Evolutionary conservation across 768 basidiomycete genomes (phyloP).

Genomic region (Rhodotorula toruloides): DNA sequence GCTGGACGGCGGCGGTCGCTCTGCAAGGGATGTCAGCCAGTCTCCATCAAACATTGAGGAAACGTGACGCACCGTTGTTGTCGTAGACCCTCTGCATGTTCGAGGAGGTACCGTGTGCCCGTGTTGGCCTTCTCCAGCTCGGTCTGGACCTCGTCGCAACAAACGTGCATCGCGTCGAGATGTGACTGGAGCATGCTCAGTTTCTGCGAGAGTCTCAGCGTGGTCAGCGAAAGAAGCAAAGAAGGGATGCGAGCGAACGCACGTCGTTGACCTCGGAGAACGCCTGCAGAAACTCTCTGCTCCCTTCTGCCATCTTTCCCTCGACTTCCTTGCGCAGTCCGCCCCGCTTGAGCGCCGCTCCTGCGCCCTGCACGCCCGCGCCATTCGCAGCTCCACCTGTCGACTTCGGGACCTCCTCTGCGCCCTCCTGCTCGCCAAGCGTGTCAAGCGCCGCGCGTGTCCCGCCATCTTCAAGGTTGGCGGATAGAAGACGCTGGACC

Average conservation of each 20-base stretch:
- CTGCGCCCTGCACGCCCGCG: no score
- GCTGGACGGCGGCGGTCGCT: slow-evolving; percentile 20
- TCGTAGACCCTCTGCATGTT: slow-evolving; percentile 46
- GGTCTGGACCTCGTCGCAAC: slow-evolving; percentile 39
- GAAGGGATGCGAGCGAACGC: slow-evolving; percentile 43
- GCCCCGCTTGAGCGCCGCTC: slow-evolving; percentile 68
- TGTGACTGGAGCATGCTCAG: slow-evolving; percentile 71
- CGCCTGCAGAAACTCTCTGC: slow-evolving; percentile 71
- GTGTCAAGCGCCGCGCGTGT: slow-evolving; percentile 40
- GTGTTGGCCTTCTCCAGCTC: slow-evolving; percentile 39
- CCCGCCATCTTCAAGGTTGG: slow-evolving; percentile 37
- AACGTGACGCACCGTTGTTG: slow-evolving; percentile 44
- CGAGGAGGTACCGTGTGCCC: slow-evolving; percentile 41
- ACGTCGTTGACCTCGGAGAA: slow-evolving; percentile 88
- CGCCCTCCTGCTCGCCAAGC: slow-evolving; percentile 30
- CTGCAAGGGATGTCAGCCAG: neutral
- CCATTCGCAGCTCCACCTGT: no score
- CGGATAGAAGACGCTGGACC: slow-evolving; percentile 37
- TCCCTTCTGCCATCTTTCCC: slow-evolving; percentile 70
- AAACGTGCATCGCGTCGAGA: slow-evolving; percentile 66
- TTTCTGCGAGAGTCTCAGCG: slow-evolving; percentile 56
- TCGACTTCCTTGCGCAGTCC: slow-evolving; percentile 81
- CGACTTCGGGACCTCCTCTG: no score
- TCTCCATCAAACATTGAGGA: neutral
- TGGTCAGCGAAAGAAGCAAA: neutral